phyloP scores from a whole-genome alignment of 1,139 yeast species.

The Geotrichum citri-aurantii region DNA sequence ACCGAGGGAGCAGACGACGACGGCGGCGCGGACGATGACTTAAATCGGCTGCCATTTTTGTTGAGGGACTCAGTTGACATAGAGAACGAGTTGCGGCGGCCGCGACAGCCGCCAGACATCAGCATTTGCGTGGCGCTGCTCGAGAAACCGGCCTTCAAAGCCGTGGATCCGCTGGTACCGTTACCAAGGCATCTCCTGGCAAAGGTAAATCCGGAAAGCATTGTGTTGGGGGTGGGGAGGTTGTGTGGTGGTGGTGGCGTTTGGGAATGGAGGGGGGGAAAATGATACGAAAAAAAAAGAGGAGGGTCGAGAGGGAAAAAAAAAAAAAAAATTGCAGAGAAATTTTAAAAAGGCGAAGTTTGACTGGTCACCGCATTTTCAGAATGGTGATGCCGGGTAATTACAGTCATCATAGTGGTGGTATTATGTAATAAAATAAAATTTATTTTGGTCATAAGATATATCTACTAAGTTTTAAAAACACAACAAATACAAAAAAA shows the following conservation, averaged over 20 bases:
- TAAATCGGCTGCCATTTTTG: conserved; percentile 8
- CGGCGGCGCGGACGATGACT: conserved; percentile 19
- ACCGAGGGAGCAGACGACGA: conserved; percentile 2
- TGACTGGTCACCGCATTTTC: neutral
- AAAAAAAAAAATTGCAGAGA: neutral
- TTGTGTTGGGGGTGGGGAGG: neutral
- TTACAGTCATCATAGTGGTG: neutral
- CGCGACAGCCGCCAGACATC: neutral
- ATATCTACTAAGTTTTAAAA: neutral
- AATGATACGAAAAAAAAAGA: too few relatives aligned
- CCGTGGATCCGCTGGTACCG: conserved; percentile 2
- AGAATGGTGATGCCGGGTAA: neutral
- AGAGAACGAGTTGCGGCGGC: conserved; percentile 17
- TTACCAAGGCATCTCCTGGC: conserved; percentile 2
- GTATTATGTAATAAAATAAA: neutral
- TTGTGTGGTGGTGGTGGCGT: neutral
- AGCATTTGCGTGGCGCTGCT: neutral
- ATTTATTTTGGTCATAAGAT: neutral
- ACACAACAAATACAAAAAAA: too few relatives aligned
- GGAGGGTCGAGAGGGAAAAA: neutral
- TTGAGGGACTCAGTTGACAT: conserved; percentile 9
- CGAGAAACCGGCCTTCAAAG: conserved; percentile 3
- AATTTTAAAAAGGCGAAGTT: conserved; percentile 1
- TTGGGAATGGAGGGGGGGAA: neutral
- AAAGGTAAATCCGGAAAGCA: conserved; percentile 10